These are phyloP conservation scores for Ajuga reptans DNA, from an alignment of 305 asterid species.

Conservation along the genomic window DNA sequence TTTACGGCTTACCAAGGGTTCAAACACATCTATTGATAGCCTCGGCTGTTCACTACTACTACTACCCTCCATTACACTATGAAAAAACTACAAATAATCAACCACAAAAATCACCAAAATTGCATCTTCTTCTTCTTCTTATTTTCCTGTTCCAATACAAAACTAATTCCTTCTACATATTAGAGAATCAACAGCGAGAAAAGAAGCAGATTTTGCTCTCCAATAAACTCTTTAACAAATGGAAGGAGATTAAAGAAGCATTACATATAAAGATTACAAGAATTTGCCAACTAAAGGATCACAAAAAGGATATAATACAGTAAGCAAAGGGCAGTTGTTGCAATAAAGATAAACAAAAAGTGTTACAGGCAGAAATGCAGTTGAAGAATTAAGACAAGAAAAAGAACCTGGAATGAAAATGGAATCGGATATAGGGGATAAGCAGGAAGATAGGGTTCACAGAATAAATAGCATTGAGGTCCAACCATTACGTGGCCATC, in stretches of 20 bases:
- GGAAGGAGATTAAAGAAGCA: not conserved
- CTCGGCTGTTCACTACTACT: slow-evolving; percentile 23
- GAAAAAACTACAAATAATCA: slow-evolving; percentile 13
- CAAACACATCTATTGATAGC: slow-evolving; percentile 46
- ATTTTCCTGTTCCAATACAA: slow-evolving; percentile 17
- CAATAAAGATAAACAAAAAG: not conserved
- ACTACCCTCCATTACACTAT: slow-evolving; percentile 37
- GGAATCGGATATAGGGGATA: slow-evolving; percentile 29
- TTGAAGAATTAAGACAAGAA: not conserved
- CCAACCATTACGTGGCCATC: slow-evolving; percentile 34
- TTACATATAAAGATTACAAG: not conserved
- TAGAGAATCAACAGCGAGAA: not conserved
- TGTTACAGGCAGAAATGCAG: not conserved
- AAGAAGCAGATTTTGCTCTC: no score
- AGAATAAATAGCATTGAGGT: slow-evolving; percentile 30
- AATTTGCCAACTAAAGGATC: no score
- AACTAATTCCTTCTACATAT: not conserved
- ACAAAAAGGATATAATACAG: not conserved
- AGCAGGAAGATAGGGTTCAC: slow-evolving; percentile 50
- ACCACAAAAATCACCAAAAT: slow-evolving; percentile 17
- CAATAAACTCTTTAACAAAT: not conserved
- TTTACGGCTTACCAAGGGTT: slow-evolving; percentile 30
- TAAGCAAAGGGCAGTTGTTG: not conserved
- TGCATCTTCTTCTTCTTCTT: slow-evolving; percentile 11
- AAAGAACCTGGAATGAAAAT: slow-evolving; percentile 18